Evolutionary conservation across 345 rosid genomes (phyloP).

Genomic region (Brassica juncea): DNA sequence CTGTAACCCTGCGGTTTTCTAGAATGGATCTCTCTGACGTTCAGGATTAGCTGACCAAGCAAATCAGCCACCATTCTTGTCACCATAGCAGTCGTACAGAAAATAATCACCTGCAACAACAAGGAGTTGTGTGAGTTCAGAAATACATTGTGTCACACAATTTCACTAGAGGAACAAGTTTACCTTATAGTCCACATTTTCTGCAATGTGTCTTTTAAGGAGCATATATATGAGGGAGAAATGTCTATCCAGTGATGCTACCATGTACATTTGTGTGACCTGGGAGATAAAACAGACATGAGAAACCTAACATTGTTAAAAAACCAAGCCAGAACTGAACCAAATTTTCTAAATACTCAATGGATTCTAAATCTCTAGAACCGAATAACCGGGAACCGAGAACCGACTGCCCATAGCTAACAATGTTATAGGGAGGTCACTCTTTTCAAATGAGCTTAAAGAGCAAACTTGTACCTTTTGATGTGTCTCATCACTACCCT

Average conservation of each 20-base stretch:
- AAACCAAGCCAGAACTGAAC: too few relatives aligned
- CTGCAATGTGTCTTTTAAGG: constrained; percentile 74
- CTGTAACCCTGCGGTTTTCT: constrained; percentile 93
- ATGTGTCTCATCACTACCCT: constrained; percentile 89
- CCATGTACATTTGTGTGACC: constrained; percentile 79
- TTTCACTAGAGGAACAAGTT: background rate
- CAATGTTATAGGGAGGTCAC: too few relatives aligned
- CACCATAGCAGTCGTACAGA: constrained; percentile 96
- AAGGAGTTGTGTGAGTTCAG: constrained; percentile 6
- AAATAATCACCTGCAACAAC: constrained; percentile 70
- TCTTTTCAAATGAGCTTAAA: background rate
- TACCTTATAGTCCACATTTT: constrained; percentile 84
- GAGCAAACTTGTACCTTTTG: constrained; percentile 55
- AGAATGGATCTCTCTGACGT: constrained; percentile 95
- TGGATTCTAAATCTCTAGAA: too few relatives aligned
- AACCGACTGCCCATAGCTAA: too few relatives aligned
- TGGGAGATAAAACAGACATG: constrained; percentile 45
- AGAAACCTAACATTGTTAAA: background rate
- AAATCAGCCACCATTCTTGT: constrained; percentile 76
- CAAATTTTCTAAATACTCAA: too few relatives aligned
- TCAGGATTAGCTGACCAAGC: constrained; percentile 70
- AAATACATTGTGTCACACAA: constrained; percentile 10
- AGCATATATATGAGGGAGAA: constrained; percentile 67
- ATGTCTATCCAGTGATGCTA: constrained; percentile 78
- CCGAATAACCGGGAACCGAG: too few relatives aligned